phyloP scores from a whole-genome alignment of 176 grass and related monocot genomes.

The Poa annua region DNA sequence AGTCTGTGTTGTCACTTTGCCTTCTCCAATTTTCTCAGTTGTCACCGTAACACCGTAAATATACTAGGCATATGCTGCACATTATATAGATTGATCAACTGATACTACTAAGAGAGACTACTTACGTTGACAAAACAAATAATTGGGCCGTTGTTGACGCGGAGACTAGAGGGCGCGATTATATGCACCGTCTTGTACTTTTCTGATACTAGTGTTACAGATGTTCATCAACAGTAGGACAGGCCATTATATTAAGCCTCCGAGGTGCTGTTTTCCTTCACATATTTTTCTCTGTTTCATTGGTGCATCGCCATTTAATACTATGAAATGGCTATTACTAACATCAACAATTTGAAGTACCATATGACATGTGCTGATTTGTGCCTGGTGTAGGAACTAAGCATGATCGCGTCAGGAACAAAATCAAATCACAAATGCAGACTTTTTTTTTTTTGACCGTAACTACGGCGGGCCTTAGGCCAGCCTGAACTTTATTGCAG shows the following conservation, averaged over 20 bases:
- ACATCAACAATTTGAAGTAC: neutral
- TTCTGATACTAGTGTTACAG: neutral
- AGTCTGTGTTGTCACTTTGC: conserved; percentile 29
- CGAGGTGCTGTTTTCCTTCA: neutral
- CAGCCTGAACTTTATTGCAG: too few species aligned
- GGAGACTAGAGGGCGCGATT: conserved; percentile 28
- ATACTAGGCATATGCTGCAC: neutral
- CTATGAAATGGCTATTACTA: neutral
- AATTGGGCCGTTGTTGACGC: conserved; percentile 30
- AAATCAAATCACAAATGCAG: neutral
- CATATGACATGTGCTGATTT: neutral
- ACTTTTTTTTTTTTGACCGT: too few species aligned
- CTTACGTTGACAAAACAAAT: neutral
- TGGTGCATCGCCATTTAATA: too few species aligned
- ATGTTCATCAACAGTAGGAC: neutral
- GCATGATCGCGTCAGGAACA: neutral
- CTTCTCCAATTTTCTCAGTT: conserved; percentile 9
- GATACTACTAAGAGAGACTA: neutral
- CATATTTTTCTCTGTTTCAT: neutral
- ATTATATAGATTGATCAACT: neutral
- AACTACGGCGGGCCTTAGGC: too few species aligned
- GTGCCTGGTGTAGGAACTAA: neutral
- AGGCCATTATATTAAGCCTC: neutral
- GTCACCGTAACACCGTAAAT: neutral
- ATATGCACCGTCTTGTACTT: neutral